Percentiles rank a stretch among this genome's conserved stretches.
Evolutionary conservation across 495 filamentous ascomycete species (phyloP).

Genomic region (Penicillium malachiteum): DNA sequence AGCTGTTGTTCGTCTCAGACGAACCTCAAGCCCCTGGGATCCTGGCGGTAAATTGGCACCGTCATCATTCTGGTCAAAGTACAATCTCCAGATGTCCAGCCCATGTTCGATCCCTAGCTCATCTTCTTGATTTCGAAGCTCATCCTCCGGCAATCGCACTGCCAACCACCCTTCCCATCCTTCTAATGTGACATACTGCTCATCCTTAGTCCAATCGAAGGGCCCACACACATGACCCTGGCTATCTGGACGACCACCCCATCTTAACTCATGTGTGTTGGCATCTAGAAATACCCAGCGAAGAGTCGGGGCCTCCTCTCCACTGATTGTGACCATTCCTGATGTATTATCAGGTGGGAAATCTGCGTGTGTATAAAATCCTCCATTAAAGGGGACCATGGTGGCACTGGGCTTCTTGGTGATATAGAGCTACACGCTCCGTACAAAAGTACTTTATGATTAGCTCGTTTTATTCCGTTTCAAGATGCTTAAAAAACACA

Average conservation of each 20-base stretch:
- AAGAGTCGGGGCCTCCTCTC: constrained; percentile 23
- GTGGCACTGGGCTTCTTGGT: constrained; percentile 20
- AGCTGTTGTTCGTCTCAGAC: constrained; percentile 22
- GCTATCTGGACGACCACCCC: constrained; percentile 27
- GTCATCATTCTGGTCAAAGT: constrained; percentile 29
- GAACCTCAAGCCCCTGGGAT: constrained; percentile 23
- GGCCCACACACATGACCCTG: constrained; percentile 29
- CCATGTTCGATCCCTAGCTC: constrained; percentile 18
- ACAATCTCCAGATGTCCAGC: constrained; percentile 26
- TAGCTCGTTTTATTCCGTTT: neutral
- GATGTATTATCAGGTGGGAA: constrained; percentile 22
- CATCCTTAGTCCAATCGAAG: constrained; percentile 30
- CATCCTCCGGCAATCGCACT: constrained; percentile 21
- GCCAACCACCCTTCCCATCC: constrained; percentile 28
- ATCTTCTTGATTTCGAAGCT: constrained; percentile 10
- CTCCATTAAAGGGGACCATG: constrained; percentile 28
- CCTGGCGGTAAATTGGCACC: constrained; percentile 26
- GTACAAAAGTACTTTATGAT: neutral
- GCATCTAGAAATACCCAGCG: constrained; percentile 30
- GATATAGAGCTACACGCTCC: constrained; percentile 23
- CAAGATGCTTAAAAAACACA: neutral
- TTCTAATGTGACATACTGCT: constrained; percentile 24
- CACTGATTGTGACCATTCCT: constrained; percentile 27
- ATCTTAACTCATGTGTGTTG: constrained; percentile 24
- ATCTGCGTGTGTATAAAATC: constrained; percentile 25